phyloP scores from a whole-genome alignment of 371 early-diverging fungal genomes.

The Blakeslea trispora region DNA sequence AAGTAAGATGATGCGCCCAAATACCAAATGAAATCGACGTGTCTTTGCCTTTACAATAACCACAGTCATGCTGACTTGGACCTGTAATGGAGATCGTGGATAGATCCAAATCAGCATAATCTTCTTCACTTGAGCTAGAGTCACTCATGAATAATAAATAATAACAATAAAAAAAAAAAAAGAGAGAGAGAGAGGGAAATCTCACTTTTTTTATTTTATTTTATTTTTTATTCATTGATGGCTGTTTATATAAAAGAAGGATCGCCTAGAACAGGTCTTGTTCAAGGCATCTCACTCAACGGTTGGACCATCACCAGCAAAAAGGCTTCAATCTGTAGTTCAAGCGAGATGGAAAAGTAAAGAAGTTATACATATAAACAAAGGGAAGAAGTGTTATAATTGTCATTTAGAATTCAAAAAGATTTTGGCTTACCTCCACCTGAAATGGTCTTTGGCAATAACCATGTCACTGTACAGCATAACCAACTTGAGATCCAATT shows the following conservation, averaged over 20 bases:
- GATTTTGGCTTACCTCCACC: conserved; percentile 78
- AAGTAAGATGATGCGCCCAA: conserved; percentile 53
- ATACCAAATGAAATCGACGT: conserved; percentile 57
- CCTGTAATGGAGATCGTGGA: conserved; percentile 33
- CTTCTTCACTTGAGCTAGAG: not conserved
- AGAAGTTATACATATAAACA: not conserved
- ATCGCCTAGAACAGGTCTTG: conserved; percentile 29
- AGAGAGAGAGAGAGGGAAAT: too few species aligned
- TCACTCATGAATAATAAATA: too few species aligned
- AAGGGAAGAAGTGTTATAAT: too few species aligned
- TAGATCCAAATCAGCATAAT: conserved; percentile 1
- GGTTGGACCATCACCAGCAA: conserved; percentile 70
- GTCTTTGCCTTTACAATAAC: conserved; percentile 55
- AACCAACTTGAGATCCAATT: conserved; percentile 53
- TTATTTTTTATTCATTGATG: not conserved
- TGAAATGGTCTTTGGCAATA: conserved; percentile 96
- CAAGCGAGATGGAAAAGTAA: conserved; percentile 73
- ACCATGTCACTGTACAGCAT: conserved; percentile 57
- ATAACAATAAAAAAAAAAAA: too few species aligned
- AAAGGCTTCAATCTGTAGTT: conserved; percentile 71
- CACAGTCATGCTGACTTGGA: conserved; percentile 46
- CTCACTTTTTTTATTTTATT: not conserved
- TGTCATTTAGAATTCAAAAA: conserved; percentile 59
- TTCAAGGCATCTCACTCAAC: conserved; percentile 56
- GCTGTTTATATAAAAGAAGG: conserved; percentile 41